Base-by-base conservation (phyloP, 2,329 filamentous ascomycete species). In the Ceratocystiopsis sp. region DNA sequence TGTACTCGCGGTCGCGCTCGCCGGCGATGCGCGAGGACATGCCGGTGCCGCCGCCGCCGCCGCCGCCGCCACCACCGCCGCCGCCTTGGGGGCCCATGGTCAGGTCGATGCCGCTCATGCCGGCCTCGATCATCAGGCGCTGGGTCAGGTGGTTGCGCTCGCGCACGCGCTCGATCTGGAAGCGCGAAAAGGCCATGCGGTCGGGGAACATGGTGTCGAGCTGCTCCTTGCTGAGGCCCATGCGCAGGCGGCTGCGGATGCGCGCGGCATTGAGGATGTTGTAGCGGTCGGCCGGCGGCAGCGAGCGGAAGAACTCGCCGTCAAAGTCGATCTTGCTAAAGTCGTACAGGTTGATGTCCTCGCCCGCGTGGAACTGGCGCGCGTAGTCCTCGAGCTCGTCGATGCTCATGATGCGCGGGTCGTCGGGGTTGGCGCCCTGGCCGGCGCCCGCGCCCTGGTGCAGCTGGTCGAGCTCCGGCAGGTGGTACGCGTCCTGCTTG, bases 321-420 rank as follows among this genome's bases (percentile, higher is more conserved):
- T 96, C 83, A 54, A 96, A 98, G 57, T 98, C 91, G 53, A 98
- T 98, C 61, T 96, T 96, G 56, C 84, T 93, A 57, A 98, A 98
- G 61, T 96, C 89, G 60, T 96, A 96, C 6, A 87, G 61, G 50
- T 80, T 79, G 52, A 96, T 81, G 57, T 96, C 89, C 60, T 96
- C 86, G 43, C 91, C 91, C 47, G 76, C 77, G 54, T 95, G 76
- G 54, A 96, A 96, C 50, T 96, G 87, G 42, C 80, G 71, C 3
- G 93, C 89, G 57, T 98, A 98, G 51, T 89, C 80, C 61, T 96
- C 85, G 46, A 98, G 64, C 57, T 98, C 89, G 55, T 93, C 85
- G 19, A 93, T 73, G 42, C 82, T 93, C 91, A 98, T 96, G 53
- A 98, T 89, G 15, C 93, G 74, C 4, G 89, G 89, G 59, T 98